Conservation (phyloP, 768 basidiomycete genomes). For the Trametes sanguinea region DNA sequence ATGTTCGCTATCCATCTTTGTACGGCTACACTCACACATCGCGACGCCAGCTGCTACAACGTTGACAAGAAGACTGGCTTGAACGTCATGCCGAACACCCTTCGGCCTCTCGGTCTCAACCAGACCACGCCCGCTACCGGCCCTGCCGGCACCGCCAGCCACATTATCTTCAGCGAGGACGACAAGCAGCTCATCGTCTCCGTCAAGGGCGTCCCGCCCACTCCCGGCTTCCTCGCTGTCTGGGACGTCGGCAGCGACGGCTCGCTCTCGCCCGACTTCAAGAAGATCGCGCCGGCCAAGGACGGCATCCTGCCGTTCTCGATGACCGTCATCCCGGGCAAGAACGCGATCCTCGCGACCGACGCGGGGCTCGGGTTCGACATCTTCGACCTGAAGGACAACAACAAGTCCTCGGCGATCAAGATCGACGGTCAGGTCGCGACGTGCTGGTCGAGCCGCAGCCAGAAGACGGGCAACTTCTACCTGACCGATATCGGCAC, state of each 20-base stretch:
- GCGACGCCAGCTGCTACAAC: conserved; percentile 42
- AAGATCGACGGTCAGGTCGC: conserved; percentile 33
- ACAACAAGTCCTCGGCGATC: conserved; percentile 21
- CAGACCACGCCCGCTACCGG: conserved; percentile 54
- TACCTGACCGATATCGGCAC: conserved; percentile 35
- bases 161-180: conserved; percentile 51
- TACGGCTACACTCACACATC: background rate
- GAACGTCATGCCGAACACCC: conserved; percentile 40
- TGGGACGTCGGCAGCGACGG: conserved; percentile 49
- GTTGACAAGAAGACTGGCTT: conserved; percentile 47
- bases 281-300: conserved; percentile 36
- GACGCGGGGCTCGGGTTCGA: conserved; percentile 35
- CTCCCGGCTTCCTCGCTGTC: conserved; percentile 51
- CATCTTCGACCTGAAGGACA: conserved; percentile 31
- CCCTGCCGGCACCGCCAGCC: conserved; percentile 46
- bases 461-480: conserved; percentile 34
- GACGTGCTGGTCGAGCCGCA: conserved; percentile 35
- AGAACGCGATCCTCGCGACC: conserved; percentile 33
- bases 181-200: conserved; percentile 47
- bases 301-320: conserved; percentile 53
- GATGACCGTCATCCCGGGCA: conserved; percentile 38
- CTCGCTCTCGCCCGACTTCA: conserved; percentile 46
- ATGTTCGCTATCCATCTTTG: background rate
- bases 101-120: conserved; percentile 46
- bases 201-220: conserved; percentile 50